Base-by-base conservation (phyloP, 2,329 filamentous ascomycete genomes). In the Beauveria medogensis region DNA sequence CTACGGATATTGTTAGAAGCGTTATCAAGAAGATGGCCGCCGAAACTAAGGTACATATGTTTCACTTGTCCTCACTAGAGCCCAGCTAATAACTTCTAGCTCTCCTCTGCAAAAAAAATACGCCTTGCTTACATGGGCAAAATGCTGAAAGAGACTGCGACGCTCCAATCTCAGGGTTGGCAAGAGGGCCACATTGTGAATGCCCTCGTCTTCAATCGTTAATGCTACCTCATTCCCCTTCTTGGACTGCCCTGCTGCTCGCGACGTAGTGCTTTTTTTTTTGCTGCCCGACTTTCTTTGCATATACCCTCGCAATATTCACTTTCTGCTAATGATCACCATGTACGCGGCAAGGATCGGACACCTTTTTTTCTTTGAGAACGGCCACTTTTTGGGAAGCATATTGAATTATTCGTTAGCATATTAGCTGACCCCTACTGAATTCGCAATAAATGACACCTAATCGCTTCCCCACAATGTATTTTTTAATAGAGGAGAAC, bases 91-190 rank as follows among this genome's bases (percentile, higher is more conserved):
- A 5, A 3, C 20, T 20, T 30, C 18, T 66, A 89, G 88, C 76
- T 92, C 37, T 72, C 80, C 2, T 70, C 77, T 8, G 77, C 76
- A 50, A 84, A 83, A 63, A 82, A 79, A 53, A 78, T 96, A 55
- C 84, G 85, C 59, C 82, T 96, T 62, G 87, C 85, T 22, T 95
- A 96, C 71, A 81, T 94, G 73, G 92, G 92, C 66, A 91, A 86
- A 70, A 83, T 92, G 55, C 80, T 96, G 51, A 85, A 86, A 65
- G 90, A 93, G 65, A 80, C 80, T 59, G 71, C 82, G 22, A 80
- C 87, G 1, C 76, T 96, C 20, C 73, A 78, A 50, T 80, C 82
- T 3, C 88, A 94, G 67, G 89, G 88, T 54, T 96, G 90, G 89
- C 83, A 86, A 67, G 80, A 82, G 63, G 89, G 86, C 41, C 82